Percentiles rank a stretch among this genome's conserved stretches.
These are phyloP conservation scores for Fraxinus floribunda DNA, from an alignment of 305 asterid genomes.

Conservation along the genomic window DNA sequence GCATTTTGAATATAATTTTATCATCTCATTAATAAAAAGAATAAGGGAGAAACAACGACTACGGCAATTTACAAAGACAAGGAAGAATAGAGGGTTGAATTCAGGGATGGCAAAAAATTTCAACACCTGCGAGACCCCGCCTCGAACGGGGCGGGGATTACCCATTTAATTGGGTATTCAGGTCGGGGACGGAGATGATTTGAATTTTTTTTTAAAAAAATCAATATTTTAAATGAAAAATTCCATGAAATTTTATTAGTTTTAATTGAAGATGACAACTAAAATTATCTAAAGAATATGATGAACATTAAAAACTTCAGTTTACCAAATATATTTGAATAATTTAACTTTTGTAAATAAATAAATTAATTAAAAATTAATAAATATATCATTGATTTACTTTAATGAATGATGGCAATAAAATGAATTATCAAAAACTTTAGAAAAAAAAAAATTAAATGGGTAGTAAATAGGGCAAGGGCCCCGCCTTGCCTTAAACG, in stretches of 20 bases:
- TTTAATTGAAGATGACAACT: neutral
- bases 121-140: neutral
- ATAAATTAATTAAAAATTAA: too few relatives aligned
- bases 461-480: neutral
- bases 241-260: too few relatives aligned
- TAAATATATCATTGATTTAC: neutral
- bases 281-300: too few relatives aligned
- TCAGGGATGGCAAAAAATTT: neutral
- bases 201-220: too few relatives aligned
- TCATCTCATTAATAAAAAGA: neutral
- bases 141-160: neutral
- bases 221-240: too few relatives aligned
- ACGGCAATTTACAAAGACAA: neutral
- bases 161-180: neutral
- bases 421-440: neutral
- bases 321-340: neutral
- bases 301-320: too few relatives aligned
- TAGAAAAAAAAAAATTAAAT: too few relatives aligned
- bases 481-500: too few relatives aligned
- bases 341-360: too few relatives aligned
- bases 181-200: neutral
- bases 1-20: too few relatives aligned
- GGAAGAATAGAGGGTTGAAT: neutral
- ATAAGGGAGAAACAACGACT: too few relatives aligned
- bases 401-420: neutral